phyloP scores from a whole-genome alignment of 148 eudicot genomes.

The Heliamphora exappendiculata region DNA sequence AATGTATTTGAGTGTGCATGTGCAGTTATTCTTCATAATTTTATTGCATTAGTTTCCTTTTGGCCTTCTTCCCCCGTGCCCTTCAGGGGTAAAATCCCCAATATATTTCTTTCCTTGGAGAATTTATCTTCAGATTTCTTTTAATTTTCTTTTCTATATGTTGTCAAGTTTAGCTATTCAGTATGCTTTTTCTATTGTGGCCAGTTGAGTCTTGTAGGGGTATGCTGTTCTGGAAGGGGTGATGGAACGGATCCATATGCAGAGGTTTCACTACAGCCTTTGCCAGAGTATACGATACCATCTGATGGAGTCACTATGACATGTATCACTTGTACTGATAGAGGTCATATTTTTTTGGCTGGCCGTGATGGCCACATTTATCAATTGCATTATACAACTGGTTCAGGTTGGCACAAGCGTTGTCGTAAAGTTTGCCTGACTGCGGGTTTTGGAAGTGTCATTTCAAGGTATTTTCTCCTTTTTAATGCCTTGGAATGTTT shows the following conservation, averaged over 20 bases:
- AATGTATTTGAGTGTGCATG: not conserved
- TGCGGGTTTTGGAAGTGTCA: slow-evolving; percentile 70
- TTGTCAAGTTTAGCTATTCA: slow-evolving; percentile 3
- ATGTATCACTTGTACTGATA: slow-evolving; percentile 74
- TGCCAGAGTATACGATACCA: slow-evolving; percentile 79
- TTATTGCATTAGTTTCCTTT: not conserved
- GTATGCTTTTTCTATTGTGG: slow-evolving; percentile 9
- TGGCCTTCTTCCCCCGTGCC: not conserved
- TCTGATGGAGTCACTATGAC: slow-evolving; percentile 97
- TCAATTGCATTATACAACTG: slow-evolving; percentile 77
- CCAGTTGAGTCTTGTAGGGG: slow-evolving; percentile 91
- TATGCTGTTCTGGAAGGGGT: slow-evolving; percentile 82
- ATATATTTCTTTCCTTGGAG: not conserved
- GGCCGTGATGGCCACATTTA: slow-evolving; percentile 97
- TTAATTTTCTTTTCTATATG: not conserved
- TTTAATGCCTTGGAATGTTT: not conserved
- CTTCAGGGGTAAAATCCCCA: not conserved
- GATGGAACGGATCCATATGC: slow-evolving; percentile 94
- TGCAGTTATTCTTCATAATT: not conserved
- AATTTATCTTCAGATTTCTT: not conserved
- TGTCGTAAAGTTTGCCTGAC: slow-evolving; percentile 98
- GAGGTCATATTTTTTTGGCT: slow-evolving; percentile 80
- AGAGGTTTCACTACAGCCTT: slow-evolving; percentile 79
- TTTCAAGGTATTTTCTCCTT: slow-evolving; percentile 63
- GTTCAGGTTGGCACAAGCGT: slow-evolving; percentile 88